Conservation (phyloP, 768 basidiomycete genomes). For the Hirschioporus abietinus region DNA sequence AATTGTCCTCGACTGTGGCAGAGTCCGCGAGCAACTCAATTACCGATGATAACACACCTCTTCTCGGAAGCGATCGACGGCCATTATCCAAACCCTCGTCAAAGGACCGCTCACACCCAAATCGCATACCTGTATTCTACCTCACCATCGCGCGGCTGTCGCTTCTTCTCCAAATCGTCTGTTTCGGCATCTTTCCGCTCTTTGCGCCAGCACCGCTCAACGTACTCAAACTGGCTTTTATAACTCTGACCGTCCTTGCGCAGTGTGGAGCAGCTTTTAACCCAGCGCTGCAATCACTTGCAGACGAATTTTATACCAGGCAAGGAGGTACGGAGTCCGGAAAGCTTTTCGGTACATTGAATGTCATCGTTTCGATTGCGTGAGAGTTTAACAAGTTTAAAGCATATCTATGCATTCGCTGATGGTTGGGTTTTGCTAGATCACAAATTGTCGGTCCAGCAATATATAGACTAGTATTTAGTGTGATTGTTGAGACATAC, state of each 20-base stretch:
- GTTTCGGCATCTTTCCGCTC: constrained; percentile 46
- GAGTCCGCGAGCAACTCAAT: constrained; percentile 19
- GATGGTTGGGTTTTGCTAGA: no score
- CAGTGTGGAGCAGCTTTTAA: constrained; percentile 58
- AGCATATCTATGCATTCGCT: no score
- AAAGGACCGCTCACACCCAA: constrained; percentile 7
- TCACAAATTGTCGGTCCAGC: constrained; percentile 48
- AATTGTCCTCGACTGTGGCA: constrained; percentile 1
- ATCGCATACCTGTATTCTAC: constrained; percentile 54
- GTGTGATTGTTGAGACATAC: constrained; percentile 62
- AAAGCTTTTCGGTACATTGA: constrained; percentile 73
- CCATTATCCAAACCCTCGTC: neutral
- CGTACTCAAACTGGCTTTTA: constrained; percentile 31
- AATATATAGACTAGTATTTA: constrained; percentile 66
- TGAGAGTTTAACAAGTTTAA: constrained; percentile 29
- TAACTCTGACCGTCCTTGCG: constrained; percentile 42
- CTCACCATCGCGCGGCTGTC: constrained; percentile 60
- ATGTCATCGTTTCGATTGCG: constrained; percentile 67
- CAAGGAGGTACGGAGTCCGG: constrained; percentile 60
- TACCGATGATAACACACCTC: no score
- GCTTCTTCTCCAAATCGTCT: constrained; percentile 46
- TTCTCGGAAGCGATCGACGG: constrained; percentile 30
- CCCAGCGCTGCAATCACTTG: constrained; percentile 67
- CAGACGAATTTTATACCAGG: constrained; percentile 56
- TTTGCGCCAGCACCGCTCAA: constrained; percentile 34